phyloP scores from a whole-genome alignment of 192 early-diverging fungal genomes.

The Coemansia sp. region DNA sequence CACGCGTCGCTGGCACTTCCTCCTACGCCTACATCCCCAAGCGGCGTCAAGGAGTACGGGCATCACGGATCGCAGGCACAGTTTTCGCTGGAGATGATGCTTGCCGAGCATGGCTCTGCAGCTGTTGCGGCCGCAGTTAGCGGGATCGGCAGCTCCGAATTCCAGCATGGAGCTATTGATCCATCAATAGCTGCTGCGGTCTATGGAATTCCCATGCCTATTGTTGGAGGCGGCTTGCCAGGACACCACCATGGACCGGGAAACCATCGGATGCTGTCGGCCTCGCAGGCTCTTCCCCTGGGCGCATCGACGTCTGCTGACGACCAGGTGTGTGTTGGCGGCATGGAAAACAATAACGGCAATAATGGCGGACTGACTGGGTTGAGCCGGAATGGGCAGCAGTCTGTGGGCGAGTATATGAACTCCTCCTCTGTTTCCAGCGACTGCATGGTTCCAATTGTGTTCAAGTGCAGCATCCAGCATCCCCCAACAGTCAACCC shows the following conservation, averaged over 20 bases:
- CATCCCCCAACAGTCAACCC: conserved; percentile 44
- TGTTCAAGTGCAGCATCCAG: conserved; percentile 46
- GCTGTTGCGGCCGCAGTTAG: conserved; percentile 3
- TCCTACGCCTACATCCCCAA: conserved; percentile 39
- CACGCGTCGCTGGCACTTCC: conserved; percentile 56
- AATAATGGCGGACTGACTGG: neutral
- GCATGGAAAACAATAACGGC: neutral
- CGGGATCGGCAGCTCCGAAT: conserved; percentile 13
- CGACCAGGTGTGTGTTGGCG: neutral
- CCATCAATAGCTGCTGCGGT: conserved; percentile 43
- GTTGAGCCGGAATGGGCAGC: neutral
- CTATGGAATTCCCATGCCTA: conserved; percentile 31
- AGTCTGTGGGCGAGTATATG: conserved; percentile 1
- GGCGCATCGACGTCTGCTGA: neutral
- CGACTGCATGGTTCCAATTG: conserved; percentile 38
- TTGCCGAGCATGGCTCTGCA: conserved; percentile 15
- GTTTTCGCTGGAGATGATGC: conserved; percentile 41
- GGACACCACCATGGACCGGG: conserved; percentile 1
- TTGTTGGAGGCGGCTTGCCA: conserved; percentile 18
- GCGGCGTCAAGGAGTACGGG: conserved; percentile 40
- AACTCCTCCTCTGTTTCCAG: conserved; percentile 1
- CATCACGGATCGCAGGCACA: conserved; percentile 47
- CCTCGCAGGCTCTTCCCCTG: conserved; percentile 11
- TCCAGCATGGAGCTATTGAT: conserved; percentile 25
- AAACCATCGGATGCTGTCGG: conserved; percentile 3